A percentile compares a stretch with the other conserved stretches of the same genome.
Conservation (phyloP, 805 yeast species). For the Saccharomyces kudriavzevii region DNA sequence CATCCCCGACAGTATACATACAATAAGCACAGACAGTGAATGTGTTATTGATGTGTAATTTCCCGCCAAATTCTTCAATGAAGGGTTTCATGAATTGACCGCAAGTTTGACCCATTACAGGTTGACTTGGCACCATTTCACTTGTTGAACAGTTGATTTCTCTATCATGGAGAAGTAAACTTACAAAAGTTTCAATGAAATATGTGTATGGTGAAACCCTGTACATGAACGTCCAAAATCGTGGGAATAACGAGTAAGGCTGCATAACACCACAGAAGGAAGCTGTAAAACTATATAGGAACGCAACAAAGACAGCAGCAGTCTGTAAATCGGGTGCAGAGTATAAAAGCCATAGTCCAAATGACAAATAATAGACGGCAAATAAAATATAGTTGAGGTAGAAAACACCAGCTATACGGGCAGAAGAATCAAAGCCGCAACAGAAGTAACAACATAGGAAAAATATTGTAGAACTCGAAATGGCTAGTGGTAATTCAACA, state of each 20-base stretch:
- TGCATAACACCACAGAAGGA: slow-evolving; percentile 29
- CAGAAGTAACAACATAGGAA: slow-evolving; percentile 47
- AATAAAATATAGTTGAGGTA: slow-evolving; percentile 35
- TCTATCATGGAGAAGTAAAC: slow-evolving; percentile 39
- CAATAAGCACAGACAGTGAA: slow-evolving; percentile 35
- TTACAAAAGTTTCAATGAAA: slow-evolving; percentile 43
- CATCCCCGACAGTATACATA: slow-evolving; percentile 30
- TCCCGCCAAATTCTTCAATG: slow-evolving; percentile 41
- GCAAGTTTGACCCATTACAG: slow-evolving; percentile 57
- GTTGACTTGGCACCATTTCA: slow-evolving; percentile 42
- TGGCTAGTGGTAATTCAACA: slow-evolving; percentile 53
- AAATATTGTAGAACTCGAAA: slow-evolving; percentile 39
- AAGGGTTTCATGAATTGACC: slow-evolving; percentile 40
- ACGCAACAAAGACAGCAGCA: slow-evolving; percentile 50
- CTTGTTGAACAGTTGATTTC: slow-evolving; percentile 39
- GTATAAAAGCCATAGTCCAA: slow-evolving; percentile 42
- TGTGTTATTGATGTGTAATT: slow-evolving; percentile 41
- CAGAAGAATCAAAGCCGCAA: slow-evolving; percentile 32
- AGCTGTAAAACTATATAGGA: slow-evolving; percentile 22
- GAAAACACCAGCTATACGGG: slow-evolving; percentile 40
- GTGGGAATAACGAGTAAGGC: slow-evolving; percentile 43
- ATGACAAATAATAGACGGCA: slow-evolving; percentile 36
- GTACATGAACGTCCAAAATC: slow-evolving; percentile 68
- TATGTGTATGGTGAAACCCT: slow-evolving; percentile 54
- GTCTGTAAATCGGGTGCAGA: slow-evolving; percentile 57